Evolutionary conservation across 495 filamentous ascomycete species (phyloP), one percentile per base, ranked within the genome.

Genomic region (Talaromyces trachyspermus): DNA sequence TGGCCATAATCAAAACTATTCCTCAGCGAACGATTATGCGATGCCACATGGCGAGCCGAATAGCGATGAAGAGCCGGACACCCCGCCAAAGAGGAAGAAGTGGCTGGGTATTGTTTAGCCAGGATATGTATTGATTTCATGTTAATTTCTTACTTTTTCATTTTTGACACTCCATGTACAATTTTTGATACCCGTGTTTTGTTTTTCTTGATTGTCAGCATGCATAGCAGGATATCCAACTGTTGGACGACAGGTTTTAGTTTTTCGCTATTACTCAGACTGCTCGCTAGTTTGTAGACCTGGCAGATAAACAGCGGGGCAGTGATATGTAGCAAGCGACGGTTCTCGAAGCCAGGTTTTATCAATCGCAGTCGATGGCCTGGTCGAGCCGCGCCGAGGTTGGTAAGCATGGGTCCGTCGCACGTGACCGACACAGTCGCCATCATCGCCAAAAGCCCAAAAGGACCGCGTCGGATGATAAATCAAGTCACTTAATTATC

Each of bases 61-160:
- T 17, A 32, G 56, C n/a, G 51, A 55, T 17, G 43, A 50, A 19
- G 30, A 50, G 5, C 29, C 48, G 10, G 54, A 57, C 5, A 44
- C 45, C 15, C 49, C 51, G 4, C 60, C 19, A 46, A 59, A 23
- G 54, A 61, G 61, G 19, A 70, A 62, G 57, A 69, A 64, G 50
- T 71, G 68, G 68, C 62, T 70, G 54, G 62, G 68, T 4, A 48
- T 65, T 33, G 53, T 60, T 24, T 63, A 48, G 33, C 24, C 14
- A 0, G 15, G 20, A 18, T 12, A n/a, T 15, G 29, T 32, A 29
- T 48, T 26, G 26, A 0, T 20, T 44, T 25, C 24, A 27, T 29
- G 20, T 37, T 22, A 12, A 6, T 46, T 18, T 8, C 1, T 10
- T 24, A 18, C 0, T 14, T n/a, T 22, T 32, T 36, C 10, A 24